Conservation (phyloP, 306 rosid genomes). For the Quercus suber region DNA sequence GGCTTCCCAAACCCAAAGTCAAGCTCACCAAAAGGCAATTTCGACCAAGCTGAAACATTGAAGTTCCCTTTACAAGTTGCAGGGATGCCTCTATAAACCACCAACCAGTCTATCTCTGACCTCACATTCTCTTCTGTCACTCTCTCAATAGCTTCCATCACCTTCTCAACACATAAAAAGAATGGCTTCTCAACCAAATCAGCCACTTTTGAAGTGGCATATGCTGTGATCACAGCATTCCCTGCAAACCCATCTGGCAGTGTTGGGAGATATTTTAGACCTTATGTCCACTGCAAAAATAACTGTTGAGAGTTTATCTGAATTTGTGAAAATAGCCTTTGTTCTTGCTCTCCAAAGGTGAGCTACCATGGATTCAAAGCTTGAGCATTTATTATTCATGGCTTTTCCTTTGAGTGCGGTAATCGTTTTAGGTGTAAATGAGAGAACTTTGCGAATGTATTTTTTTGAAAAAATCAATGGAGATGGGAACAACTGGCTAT, state of each 20-base stretch:
- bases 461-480: too few relatives aligned
- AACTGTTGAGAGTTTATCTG: too few relatives aligned
- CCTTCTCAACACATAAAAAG: not conserved
- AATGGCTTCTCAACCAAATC: not conserved
- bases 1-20: not conserved
- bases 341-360: too few relatives aligned
- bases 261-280: not conserved
- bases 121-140: not conserved
- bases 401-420: too few relatives aligned
- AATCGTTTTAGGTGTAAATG: too few relatives aligned
- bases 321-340: too few relatives aligned
- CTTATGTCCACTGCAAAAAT: not conserved
- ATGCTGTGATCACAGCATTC: not conserved
- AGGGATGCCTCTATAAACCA: not conserved
- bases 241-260: not conserved
- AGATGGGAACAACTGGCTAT: too few relatives aligned
- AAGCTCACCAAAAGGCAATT: not conserved
- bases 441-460: too few relatives aligned
- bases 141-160: not conserved
- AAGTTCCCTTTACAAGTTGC: not conserved
- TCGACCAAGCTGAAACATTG: not conserved
- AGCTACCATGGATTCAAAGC: too few relatives aligned
- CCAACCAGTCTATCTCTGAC: not conserved
- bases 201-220: not conserved
- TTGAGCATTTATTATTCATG: too few relatives aligned